Evolutionary conservation across 2,329 filamentous ascomycete species (phyloP).

Genomic region (Penicillium aurantiogriseum): DNA sequence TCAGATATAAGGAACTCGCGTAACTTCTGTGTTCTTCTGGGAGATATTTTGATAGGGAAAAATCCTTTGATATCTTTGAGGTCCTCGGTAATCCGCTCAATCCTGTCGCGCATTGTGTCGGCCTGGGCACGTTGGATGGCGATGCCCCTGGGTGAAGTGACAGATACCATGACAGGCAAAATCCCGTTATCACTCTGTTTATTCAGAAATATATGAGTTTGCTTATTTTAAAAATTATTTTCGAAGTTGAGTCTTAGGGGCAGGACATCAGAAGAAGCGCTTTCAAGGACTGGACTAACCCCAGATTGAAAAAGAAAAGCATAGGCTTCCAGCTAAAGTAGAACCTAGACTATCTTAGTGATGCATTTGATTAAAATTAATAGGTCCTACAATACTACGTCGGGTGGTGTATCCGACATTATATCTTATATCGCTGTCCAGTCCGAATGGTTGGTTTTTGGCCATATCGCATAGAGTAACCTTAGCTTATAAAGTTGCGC

Average conservation of each 20-base stretch:
- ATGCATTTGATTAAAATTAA: neutral
- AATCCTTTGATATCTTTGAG: neutral
- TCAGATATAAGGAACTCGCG: neutral
- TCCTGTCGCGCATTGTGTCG: neutral
- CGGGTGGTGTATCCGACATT: neutral
- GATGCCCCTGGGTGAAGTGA: neutral
- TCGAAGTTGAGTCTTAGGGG: too few relatives aligned
- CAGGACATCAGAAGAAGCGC: neutral
- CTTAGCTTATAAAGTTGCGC: neutral
- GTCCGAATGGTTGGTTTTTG: constrained; percentile 8
- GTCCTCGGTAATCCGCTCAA: neutral
- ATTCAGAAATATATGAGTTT: too few relatives aligned
- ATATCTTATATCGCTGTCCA: neutral
- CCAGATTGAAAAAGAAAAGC: neutral
- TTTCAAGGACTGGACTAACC: neutral
- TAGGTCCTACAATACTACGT: neutral
- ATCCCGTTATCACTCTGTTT: neutral
- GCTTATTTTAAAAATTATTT: too few relatives aligned
- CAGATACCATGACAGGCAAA: neutral
- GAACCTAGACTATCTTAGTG: neutral
- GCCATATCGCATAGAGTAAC: neutral
- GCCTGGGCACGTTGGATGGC: neutral
- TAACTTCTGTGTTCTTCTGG: neutral
- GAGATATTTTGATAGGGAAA: neutral
- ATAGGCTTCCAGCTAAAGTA: neutral